Conservation (phyloP, 441 rosid species). For the Corymbia calophylla region DNA sequence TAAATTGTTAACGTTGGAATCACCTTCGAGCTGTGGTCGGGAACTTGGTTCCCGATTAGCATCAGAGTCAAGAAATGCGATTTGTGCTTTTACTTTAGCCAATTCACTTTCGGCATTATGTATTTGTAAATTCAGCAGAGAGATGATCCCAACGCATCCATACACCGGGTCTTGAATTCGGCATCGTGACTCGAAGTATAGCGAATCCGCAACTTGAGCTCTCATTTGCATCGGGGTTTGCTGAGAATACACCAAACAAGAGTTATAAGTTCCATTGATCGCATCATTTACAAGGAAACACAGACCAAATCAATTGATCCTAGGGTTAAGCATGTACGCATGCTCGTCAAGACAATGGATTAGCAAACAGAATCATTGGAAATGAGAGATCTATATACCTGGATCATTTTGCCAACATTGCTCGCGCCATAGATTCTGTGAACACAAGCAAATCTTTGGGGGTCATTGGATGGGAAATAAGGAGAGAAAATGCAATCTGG, state of each 20-base stretch:
- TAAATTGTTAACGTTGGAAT: neutral
- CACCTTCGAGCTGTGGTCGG: neutral
- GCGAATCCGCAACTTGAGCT: conserved; percentile 33
- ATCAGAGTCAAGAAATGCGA: conserved; percentile 6
- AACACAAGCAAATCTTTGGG: conserved; percentile 39
- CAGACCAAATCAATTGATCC: neutral
- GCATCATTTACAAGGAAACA: neutral
- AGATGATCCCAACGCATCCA: conserved; percentile 43
- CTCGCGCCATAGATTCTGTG: conserved; percentile 64
- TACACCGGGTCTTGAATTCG: conserved; percentile 51
- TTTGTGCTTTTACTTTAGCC: conserved; percentile 33
- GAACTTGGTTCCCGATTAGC: neutral
- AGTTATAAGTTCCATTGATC: neutral
- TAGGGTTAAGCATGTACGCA: neutral
- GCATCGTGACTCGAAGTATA: conserved; percentile 45
- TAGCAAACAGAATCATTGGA: neutral
- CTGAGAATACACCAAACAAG: conserved; percentile 9
- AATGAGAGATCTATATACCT: conserved; percentile 17
- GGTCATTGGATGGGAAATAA: conserved; percentile 43
- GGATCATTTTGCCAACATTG: conserved; percentile 52
- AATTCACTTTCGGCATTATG: conserved; percentile 23
- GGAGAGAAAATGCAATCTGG: conserved; percentile 53
- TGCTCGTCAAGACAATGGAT: neutral
- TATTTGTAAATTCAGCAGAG: conserved; percentile 28
- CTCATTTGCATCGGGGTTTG: conserved; percentile 31